Percentiles rank a stretch among this genome's conserved stretches.
These are phyloP conservation scores for Phytophthora crassamura DNA, from an alignment of 352 stramenopile genomes.

Conservation along the genomic window DNA sequence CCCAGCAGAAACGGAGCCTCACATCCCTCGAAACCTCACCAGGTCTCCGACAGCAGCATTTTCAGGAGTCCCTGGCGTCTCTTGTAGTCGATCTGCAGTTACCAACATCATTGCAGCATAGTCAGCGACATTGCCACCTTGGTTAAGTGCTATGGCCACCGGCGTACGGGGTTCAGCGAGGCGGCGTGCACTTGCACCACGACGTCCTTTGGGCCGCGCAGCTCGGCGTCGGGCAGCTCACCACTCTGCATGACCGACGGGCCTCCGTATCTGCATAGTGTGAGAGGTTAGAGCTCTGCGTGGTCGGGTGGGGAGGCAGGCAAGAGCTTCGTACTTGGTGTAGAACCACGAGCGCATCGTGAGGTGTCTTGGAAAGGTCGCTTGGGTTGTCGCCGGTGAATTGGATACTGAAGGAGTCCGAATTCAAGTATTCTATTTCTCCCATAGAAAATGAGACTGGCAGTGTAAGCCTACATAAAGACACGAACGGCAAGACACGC, in stretches of 20 bases:
- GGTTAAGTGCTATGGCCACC: background rate
- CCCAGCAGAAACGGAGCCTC: background rate
- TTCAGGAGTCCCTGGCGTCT: constrained; percentile 75
- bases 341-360: constrained; percentile 79
- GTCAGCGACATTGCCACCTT: background rate
- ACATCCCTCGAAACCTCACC: constrained; percentile 21
- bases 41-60: constrained; percentile 54
- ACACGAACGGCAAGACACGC: no score
- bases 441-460: no score
- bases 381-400: constrained; percentile 10
- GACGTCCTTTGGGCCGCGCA: constrained; percentile 63
- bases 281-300: constrained; percentile 4
- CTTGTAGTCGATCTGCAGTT: constrained; percentile 82
- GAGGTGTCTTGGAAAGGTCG: constrained; percentile 11
- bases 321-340: constrained; percentile 50
- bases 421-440: no score
- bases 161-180: constrained; percentile 62
- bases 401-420: constrained; percentile 5
- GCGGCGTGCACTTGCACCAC: constrained; percentile 71
- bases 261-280: constrained; percentile 55
- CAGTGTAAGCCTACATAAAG: no score
- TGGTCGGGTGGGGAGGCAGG: background rate
- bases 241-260: constrained; percentile 66
- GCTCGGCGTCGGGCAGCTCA: constrained; percentile 53
- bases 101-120: constrained; percentile 1